Evolutionary conservation across 106 monocot genomes (phyloP), one percentile per base, ranked within the genome.

Genomic region (Apostasia ramifera): DNA sequence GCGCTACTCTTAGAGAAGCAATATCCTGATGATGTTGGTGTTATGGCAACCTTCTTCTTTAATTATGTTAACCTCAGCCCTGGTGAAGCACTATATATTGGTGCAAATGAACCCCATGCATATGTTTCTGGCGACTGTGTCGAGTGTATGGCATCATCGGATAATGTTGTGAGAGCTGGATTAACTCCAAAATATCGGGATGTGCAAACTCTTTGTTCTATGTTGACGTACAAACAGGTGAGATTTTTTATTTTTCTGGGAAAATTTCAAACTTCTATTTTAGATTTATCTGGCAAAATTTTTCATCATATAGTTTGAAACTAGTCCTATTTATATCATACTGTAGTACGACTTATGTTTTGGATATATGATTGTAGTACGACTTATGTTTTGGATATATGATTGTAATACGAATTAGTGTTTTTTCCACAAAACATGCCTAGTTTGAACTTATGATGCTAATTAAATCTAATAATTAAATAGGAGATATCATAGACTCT

Each of bases 121-220:
- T 97, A 97, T 77, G 49, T 97, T 61, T 89, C 77, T 63, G 97
- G 97, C 7, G 97, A 97, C 67, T 97, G 97, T 59, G 73, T 97
- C 8, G 92, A 97, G 70, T 92, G 92, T 57, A 97, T 97, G 97
- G 97, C 97, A 40, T 87, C 97, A 46, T 97, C 97, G 55, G 97
- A 97, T 45, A 97, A 97, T 85, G 97, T 97, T 59, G 97, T 97
- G 8, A 86, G 97, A 75, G 97, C 97, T 71, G 97, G 97, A 39
- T 77, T 97, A 67, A 97, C 97, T 66, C 89, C 97, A 3, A 97
- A 97, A 72, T 92, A 75, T 57, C 79, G 81, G 38, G 97, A 97
- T 73, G 89, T 97, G 14, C 77, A 74, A 49, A 92, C 92, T 58
- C 92, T 97, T 62, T 97, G 97, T 78, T 89, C 89, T 14, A 97